Percentiles rank a stretch among this genome's conserved stretches.
Evolutionary conservation across 225 moss, liverwort and hornwort species (phyloP).

Genomic region (Sphagnum contortum): DNA sequence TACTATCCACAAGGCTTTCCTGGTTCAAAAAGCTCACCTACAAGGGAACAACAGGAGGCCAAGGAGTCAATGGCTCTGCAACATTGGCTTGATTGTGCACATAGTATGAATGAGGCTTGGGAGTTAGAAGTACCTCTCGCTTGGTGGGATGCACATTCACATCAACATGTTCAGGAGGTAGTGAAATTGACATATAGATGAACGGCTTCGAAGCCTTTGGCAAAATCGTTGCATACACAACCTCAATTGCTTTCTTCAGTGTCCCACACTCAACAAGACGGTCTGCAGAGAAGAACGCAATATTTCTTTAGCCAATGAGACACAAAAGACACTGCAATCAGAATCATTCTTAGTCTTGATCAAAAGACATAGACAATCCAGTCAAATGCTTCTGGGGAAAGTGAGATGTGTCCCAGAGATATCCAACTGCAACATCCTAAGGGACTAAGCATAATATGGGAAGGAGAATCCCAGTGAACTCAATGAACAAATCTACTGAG

Average conservation of each 20-base stretch:
- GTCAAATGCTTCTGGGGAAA: too few relatives aligned
- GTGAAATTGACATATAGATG: slow-evolving; percentile 64
- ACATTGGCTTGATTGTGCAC: background rate
- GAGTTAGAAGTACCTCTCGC: slow-evolving; percentile 50
- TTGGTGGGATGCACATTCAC: slow-evolving; percentile 98
- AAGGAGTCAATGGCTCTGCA: background rate
- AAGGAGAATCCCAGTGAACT: too few relatives aligned
- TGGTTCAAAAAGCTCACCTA: slow-evolving; percentile 96
- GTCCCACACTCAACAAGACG: slow-evolving; percentile 85
- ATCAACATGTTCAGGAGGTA: slow-evolving; percentile 86
- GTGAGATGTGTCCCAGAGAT: too few relatives aligned
- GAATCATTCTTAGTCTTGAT: too few relatives aligned
- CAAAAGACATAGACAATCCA: too few relatives aligned
- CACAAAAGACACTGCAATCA: background rate
- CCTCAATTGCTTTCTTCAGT: slow-evolving; percentile 75
- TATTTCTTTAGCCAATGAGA: background rate
- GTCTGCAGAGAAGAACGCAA: slow-evolving; percentile 36
- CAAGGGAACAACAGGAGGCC: background rate
- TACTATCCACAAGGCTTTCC: slow-evolving; percentile 79
- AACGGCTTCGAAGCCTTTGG: slow-evolving; percentile 96
- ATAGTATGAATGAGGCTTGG: background rate
- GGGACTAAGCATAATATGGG: too few relatives aligned
- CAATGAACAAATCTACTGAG: too few relatives aligned
- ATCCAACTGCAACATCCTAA: too few relatives aligned
- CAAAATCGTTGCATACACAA: slow-evolving; percentile 74